These are phyloP conservation scores for Xylaria sp. DNA, from an alignment of 2,329 filamentous ascomycete genomes.

Conservation along the genomic window DNA sequence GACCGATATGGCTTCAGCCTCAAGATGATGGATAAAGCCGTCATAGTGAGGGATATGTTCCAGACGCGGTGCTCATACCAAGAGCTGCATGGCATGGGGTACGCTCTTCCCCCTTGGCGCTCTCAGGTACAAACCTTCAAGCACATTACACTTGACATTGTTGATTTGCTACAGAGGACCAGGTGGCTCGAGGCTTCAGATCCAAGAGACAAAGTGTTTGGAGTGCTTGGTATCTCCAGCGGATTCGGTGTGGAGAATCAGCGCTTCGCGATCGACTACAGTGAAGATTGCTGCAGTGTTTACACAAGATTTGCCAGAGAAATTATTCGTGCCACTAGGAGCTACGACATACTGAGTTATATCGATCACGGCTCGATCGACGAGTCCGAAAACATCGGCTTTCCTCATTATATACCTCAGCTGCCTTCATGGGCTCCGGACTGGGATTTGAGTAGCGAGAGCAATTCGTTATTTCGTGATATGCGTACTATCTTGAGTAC, in stretches of 20 bases:
- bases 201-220: slow-evolving; percentile 21
- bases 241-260: slow-evolving; percentile 10
- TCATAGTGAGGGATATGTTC: slow-evolving; percentile 14
- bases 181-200: slow-evolving; percentile 6
- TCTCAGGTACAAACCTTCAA: not conserved
- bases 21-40: not conserved
- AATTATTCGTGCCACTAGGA: not conserved
- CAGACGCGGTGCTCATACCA: slow-evolving; percentile 16
- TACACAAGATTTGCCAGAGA: slow-evolving; percentile 9
- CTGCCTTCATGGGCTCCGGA: slow-evolving; percentile 4
- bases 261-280: slow-evolving; percentile 13
- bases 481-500: slow-evolving; percentile 9
- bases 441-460: not conserved
- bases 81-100: not conserved
- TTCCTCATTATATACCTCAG: not conserved
- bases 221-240: not conserved
- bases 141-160: slow-evolving; percentile 1
- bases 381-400: not conserved
- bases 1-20: slow-evolving; percentile 3
- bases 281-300: not conserved
- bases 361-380: not conserved
- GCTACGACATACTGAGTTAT: slow-evolving; percentile 8
- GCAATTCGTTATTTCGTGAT: not conserved
- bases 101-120: not conserved
- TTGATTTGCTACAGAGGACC: slow-evolving; percentile 5